These are phyloP conservation scores for Nitzschia palea DNA, from an alignment of 108 stramenopile genomes.

Conservation along the genomic window DNA sequence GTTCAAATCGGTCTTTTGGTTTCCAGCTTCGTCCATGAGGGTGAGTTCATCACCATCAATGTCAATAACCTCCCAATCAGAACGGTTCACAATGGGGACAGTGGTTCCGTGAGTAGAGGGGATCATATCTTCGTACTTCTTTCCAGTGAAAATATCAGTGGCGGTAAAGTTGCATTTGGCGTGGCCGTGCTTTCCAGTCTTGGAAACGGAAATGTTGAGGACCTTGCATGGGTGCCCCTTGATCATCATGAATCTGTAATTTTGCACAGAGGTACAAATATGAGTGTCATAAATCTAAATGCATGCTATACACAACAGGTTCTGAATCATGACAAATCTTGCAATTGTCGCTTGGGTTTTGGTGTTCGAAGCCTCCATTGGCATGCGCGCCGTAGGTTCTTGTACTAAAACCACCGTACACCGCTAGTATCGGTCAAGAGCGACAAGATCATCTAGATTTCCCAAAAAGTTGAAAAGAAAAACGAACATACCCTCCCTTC, in stretches of 20 bases:
- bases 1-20: slow-evolving; percentile 97
- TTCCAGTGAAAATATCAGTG: slow-evolving; percentile 99
- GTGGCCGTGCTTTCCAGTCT: slow-evolving; percentile 99
- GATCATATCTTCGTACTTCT: slow-evolving; percentile 99
- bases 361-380: slow-evolving; percentile 1
- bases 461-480: not conserved
- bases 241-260: slow-evolving; percentile 89
- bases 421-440: not conserved
- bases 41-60: slow-evolving; percentile 96
- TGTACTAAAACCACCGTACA: not conserved
- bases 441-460: no score
- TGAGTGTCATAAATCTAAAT: no score
- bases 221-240: slow-evolving; percentile 99
- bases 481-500: slow-evolving; percentile 83
- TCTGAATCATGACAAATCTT: no score
- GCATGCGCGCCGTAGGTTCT: not conserved
- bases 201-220: slow-evolving; percentile 96
- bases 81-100: slow-evolving; percentile 93
- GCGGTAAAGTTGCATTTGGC: slow-evolving; percentile 99
- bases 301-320: no score
- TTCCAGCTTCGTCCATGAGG: slow-evolving; percentile 97
- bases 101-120: slow-evolving; percentile 97
- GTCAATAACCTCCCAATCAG: slow-evolving; percentile 97
- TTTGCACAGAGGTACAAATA: no score
- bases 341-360: no score